These are phyloP conservation scores for Aureobasidium sp. DNA, from an alignment of 2,329 filamentous ascomycete genomes.

Conservation along the genomic window DNA sequence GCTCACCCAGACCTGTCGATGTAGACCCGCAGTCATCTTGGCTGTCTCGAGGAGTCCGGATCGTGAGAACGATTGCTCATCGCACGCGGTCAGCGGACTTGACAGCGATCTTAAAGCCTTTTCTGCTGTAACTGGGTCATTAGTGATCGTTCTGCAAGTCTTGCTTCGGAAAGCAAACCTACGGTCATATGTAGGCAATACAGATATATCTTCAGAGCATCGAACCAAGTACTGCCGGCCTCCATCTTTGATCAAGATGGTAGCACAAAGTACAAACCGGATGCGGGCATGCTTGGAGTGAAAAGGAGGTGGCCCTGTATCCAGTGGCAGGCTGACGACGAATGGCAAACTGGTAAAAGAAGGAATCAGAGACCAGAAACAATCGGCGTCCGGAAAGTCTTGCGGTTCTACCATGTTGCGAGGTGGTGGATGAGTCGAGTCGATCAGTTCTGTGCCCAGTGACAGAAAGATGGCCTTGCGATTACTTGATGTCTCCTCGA, in stretches of 20 bases:
- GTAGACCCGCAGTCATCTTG: conserved; percentile 45
- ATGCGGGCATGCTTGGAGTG: conserved; percentile 46
- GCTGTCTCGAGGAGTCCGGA: conserved; percentile 38
- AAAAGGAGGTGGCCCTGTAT: conserved; percentile 50
- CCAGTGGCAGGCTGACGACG: conserved; percentile 46
- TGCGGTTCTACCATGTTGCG: conserved; percentile 42
- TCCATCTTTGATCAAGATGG: conserved; percentile 41
- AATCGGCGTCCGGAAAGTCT: conserved; percentile 32
- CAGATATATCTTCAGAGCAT: conserved; percentile 42
- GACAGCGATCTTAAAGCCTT: conserved; percentile 48
- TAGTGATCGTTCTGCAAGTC: not conserved
- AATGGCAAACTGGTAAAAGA: conserved; percentile 45
- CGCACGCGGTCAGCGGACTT: conserved; percentile 44
- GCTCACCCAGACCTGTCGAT: conserved; percentile 54
- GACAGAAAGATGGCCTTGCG: conserved; percentile 45
- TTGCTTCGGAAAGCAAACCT: conserved; percentile 20
- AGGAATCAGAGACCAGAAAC: conserved; percentile 45
- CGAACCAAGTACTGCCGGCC: conserved; percentile 45
- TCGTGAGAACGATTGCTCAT: conserved; percentile 39
- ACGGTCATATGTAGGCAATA: conserved; percentile 51
- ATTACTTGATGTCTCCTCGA: conserved; percentile 44
- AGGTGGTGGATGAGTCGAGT: conserved; percentile 44
- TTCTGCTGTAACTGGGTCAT: conserved; percentile 34
- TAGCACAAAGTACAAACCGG: conserved; percentile 43
- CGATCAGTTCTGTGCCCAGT: conserved; percentile 46